A percentile compares a stretch with the other conserved stretches of the same genome.
phyloP scores from a whole-genome alignment of 352 stramenopile genomes.

The Phytophthora palmivora region DNA sequence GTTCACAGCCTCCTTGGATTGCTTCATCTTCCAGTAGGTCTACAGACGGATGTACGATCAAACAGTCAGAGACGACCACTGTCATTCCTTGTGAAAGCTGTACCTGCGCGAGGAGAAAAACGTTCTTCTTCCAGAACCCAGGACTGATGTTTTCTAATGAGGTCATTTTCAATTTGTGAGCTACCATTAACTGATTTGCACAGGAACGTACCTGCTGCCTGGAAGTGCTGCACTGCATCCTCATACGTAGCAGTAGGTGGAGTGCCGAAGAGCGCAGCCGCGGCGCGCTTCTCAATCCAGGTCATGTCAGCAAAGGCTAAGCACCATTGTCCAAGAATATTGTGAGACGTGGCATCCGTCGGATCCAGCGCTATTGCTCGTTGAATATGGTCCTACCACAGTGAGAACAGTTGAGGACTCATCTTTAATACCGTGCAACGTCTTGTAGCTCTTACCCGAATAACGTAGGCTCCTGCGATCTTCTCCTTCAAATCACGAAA shows the following conservation, averaged over 20 bases:
- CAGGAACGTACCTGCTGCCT: conserved; percentile 46
- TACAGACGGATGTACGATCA: conserved; percentile 16
- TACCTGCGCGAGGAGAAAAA: conserved; percentile 67
- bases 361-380: conserved; percentile 80
- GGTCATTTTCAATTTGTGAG: conserved; percentile 9
- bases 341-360: conserved; percentile 62
- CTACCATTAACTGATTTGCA: background rate
- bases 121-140: conserved; percentile 84
- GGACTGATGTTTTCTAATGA: conserved; percentile 66
- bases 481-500: conserved; percentile 75
- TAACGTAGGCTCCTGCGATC: conserved; percentile 71
- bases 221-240: conserved; percentile 61
- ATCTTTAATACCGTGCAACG: background rate
- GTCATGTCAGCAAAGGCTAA: conserved; percentile 81
- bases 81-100: background rate
- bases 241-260: conserved; percentile 70
- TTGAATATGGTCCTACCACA: conserved; percentile 58
- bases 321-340: conserved; percentile 82
- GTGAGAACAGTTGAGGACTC: background rate
- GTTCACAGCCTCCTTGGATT: conserved; percentile 42
- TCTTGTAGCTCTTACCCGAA: conserved; percentile 45
- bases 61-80: background rate
- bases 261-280: conserved; percentile 70
- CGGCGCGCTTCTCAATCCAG: conserved; percentile 78
- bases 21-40: conserved; percentile 78